These are phyloP conservation scores for Sporodiniella umbellata DNA, from an alignment of 371 early-diverging fungal species.

Conservation along the genomic window DNA sequence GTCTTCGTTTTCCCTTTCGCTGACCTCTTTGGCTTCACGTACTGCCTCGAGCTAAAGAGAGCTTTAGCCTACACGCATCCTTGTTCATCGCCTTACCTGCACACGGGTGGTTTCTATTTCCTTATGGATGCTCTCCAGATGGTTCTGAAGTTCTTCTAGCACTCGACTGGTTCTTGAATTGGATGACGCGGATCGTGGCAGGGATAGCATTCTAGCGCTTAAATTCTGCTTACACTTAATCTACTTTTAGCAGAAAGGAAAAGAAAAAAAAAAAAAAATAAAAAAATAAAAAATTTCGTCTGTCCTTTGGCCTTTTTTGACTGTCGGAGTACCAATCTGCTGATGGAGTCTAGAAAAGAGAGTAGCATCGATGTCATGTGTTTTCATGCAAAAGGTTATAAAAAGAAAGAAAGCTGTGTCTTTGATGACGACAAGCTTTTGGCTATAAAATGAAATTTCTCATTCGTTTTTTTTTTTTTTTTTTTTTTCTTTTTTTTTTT, in stretches of 20 bases:
- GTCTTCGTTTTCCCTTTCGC: conserved; percentile 28
- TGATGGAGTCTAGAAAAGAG: no score
- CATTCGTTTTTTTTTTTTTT: background rate
- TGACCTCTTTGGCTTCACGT: conserved; percentile 20
- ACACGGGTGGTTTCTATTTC: conserved; percentile 16
- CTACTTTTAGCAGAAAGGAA: background rate
- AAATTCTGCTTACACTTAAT: no score
- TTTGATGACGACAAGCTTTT: background rate
- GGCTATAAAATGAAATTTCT: background rate
- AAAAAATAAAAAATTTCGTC: background rate
- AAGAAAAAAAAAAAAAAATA: conserved; percentile 1
- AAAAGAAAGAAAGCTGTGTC: no score
- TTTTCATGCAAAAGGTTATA: background rate
- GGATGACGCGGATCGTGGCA: conserved; percentile 6
- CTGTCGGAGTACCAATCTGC: no score
- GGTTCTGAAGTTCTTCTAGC: conserved; percentile 19
- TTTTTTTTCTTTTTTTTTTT: background rate
- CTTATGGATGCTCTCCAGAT: conserved; percentile 17
- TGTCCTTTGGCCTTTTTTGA: no score
- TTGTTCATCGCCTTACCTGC: conserved; percentile 9
- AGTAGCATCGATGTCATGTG: background rate
- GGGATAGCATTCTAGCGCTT: conserved; percentile 18
- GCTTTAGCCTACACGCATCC: background rate
- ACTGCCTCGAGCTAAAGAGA: conserved; percentile 22
- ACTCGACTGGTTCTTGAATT: conserved; percentile 22